Percentiles rank a stretch among this genome's conserved stretches.
Evolutionary conservation across 257 asterid species (phyloP).

Genomic region (Solanum infundibuliforme): DNA sequence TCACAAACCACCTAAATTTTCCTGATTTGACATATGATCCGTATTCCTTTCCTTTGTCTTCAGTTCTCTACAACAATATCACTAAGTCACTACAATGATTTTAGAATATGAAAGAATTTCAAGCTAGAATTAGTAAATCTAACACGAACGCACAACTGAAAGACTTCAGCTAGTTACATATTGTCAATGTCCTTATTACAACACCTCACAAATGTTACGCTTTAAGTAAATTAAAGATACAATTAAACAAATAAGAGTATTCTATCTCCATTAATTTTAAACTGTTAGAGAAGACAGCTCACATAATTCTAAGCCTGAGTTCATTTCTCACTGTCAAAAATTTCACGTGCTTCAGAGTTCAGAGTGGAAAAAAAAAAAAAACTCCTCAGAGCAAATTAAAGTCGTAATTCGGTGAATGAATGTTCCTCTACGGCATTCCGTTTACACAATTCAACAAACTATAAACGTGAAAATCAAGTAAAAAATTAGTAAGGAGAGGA

Average conservation of each 20-base stretch:
- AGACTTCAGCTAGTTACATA: not conserved
- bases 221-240: not conserved
- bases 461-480: not conserved
- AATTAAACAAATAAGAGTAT: not conserved
- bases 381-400: not conserved
- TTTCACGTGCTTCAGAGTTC: not conserved
- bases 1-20: conserved; percentile 83
- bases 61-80: conserved; percentile 44
- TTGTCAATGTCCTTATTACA: not conserved
- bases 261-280: not conserved
- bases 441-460: not conserved
- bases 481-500: not conserved
- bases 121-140: not conserved
- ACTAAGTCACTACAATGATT: not conserved
- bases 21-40: conserved; percentile 73
- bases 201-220: not conserved
- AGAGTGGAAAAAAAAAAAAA: too few species aligned
- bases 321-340: not conserved
- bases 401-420: not conserved
- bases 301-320: not conserved
- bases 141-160: conserved; percentile 8
- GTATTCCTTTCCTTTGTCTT: conserved; percentile 77
- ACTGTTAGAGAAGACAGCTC: not conserved
- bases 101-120: not conserved
- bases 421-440: not conserved